A percentile compares a stretch with the other conserved stretches of the same genome.
These are phyloP conservation scores for Cenchrus fungigraminus DNA, from an alignment of 176 grass and related monocot species.

Conservation along the genomic window DNA sequence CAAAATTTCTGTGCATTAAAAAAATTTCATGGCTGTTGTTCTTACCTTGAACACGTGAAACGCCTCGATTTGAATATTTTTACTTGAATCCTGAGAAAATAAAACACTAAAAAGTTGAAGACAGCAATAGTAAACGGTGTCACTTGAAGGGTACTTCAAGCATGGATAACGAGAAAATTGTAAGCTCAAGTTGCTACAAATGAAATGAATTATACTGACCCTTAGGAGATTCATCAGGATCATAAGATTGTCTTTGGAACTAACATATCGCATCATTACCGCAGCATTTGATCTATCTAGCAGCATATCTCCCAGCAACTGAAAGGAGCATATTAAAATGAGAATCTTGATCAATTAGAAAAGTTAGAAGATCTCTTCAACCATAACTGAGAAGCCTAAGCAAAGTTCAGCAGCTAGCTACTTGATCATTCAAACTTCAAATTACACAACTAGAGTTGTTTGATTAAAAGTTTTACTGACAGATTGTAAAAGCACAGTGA, in stretches of 20 bases:
- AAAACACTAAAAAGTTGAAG: constrained; percentile 7
- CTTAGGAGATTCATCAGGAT: constrained; percentile 99
- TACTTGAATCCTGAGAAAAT: constrained; percentile 78
- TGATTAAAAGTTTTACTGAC: background rate
- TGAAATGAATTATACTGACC: constrained; percentile 55
- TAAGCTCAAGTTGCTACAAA: constrained; percentile 15
- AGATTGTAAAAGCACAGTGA: background rate
- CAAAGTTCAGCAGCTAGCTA: constrained; percentile 8
- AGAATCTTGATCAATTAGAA: constrained; percentile 29
- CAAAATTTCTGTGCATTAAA: background rate
- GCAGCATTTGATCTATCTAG: constrained; percentile 96
- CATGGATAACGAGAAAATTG: constrained; percentile 7
- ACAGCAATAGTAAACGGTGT: constrained; percentile 1
- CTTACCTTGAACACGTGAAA: constrained; percentile 97
- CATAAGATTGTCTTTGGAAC: constrained; percentile 96
- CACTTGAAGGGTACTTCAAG: background rate
- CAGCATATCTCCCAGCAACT: constrained; percentile 96
- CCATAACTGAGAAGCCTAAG: constrained; percentile 4
- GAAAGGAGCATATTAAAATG: constrained; percentile 39
- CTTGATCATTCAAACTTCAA: constrained; percentile 13
- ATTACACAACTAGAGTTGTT: constrained; percentile 1
- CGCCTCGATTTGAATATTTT: constrained; percentile 94
- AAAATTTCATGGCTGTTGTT: background rate
- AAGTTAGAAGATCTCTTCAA: constrained; percentile 14
- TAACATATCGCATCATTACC: constrained; percentile 95